phyloP scores from a whole-genome alignment of 108 stramenopile species.

The Cylindrotheca closterium region DNA sequence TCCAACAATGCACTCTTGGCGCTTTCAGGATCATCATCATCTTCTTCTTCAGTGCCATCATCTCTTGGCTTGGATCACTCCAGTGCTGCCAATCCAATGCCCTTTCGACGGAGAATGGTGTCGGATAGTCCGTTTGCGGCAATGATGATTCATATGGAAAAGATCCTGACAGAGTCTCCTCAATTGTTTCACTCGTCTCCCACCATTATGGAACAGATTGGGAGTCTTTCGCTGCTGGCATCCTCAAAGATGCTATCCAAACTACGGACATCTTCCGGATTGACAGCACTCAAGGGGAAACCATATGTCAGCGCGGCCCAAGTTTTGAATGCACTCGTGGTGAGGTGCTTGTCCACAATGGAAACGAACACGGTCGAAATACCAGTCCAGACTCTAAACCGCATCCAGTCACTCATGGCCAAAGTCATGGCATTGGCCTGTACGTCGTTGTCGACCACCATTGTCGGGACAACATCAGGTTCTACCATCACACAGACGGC shows the following conservation, averaged over 20 bases:
- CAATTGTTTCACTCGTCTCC: conserved; percentile 32
- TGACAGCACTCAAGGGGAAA: conserved; percentile 25
- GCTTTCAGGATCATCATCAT: conserved; percentile 13
- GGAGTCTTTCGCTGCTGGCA: conserved; percentile 39
- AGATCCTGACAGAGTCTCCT: conserved; percentile 59
- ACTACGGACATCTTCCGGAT: conserved; percentile 14
- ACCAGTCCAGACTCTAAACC: not conserved
- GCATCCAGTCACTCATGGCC: conserved; percentile 22
- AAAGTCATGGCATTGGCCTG: conserved; percentile 41
- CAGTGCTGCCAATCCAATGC: conserved; percentile 13
- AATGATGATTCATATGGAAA: conserved; percentile 41
- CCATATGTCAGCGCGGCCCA: conserved; percentile 55
- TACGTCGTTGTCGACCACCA: conserved; percentile 38
- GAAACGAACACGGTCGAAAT: not conserved
- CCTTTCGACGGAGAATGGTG: conserved; percentile 48
- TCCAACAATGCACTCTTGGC: conserved; percentile 32
- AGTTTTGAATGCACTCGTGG: conserved; percentile 55
- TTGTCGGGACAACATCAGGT: conserved; percentile 29
- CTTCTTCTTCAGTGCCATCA: not conserved
- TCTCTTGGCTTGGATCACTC: not conserved
- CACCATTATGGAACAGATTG: conserved; percentile 18
- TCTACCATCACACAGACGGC: not conserved
- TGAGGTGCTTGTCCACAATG: conserved; percentile 36
- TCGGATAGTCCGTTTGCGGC: conserved; percentile 44
- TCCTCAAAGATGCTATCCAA: conserved; percentile 22